phyloP scores from a whole-genome alignment of 208 protist species.

The Leishmania martiniquensis region DNA sequence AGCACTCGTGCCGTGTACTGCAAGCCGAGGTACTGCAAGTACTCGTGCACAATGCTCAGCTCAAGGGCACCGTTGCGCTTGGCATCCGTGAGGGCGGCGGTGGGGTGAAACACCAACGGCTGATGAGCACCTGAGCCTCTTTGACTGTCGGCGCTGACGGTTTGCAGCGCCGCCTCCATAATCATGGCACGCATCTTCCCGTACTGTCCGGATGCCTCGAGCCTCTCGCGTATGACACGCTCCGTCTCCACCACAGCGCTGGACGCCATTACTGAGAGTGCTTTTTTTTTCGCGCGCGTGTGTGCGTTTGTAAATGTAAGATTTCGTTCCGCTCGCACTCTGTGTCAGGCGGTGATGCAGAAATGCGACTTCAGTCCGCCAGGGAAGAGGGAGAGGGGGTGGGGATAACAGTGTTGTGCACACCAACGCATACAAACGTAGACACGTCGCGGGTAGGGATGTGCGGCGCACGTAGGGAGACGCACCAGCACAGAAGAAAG shows the following conservation, averaged over 20 bases:
- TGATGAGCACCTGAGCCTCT: neutral
- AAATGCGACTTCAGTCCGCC: neutral
- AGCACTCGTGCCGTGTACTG: slow-evolving; percentile 86
- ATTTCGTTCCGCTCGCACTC: neutral
- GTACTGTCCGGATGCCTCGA: slow-evolving; percentile 78
- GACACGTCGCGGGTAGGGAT: neutral
- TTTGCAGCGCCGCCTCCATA: slow-evolving; percentile 75
- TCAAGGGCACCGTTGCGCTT: slow-evolving; percentile 49
- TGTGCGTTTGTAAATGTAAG: neutral
- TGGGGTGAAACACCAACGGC: slow-evolving; percentile 48
- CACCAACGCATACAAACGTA: neutral
- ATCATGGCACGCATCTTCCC: slow-evolving; percentile 91
- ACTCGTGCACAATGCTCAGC: slow-evolving; percentile 67
- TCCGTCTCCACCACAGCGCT: slow-evolving; percentile 45
- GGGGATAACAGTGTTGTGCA: neutral
- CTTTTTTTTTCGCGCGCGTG: slow-evolving; percentile 7
- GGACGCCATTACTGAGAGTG: slow-evolving; percentile 8
- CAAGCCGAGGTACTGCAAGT: slow-evolving; percentile 71
- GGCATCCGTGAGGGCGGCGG: slow-evolving; percentile 39
- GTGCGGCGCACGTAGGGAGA: neutral
- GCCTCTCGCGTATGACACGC: slow-evolving; percentile 66
- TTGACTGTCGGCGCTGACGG: slow-evolving; percentile 13
- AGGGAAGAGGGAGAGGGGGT: neutral
- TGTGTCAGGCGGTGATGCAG: neutral
- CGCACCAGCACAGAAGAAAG: neutral